Conservation (phyloP, 1,284 basidiomycete species). For the Boletus nobilissimus region DNA sequence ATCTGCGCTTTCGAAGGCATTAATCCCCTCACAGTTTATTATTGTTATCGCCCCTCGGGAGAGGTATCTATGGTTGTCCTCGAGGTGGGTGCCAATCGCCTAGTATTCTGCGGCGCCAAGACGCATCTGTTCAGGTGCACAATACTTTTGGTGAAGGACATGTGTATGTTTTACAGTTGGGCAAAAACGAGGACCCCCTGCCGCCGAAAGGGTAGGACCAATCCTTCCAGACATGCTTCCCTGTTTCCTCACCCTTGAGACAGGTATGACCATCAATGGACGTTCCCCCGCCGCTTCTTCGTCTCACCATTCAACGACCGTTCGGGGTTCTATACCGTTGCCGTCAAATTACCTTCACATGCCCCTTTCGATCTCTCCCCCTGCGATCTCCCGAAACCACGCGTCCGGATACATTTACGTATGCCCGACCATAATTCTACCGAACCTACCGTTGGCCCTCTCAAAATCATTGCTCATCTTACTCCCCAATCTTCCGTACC, state of each 20-base stretch:
- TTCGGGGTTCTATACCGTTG: not conserved
- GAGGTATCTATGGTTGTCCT: not conserved
- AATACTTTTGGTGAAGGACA: not conserved
- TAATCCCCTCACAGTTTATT: not conserved
- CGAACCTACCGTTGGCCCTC: not conserved
- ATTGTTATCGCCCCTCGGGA: not conserved
- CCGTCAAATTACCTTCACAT: not conserved
- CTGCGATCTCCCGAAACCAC: not conserved
- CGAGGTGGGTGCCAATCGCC: not conserved
- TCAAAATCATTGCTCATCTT: not conserved
- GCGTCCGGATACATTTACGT: not conserved
- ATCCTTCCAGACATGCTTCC: not conserved
- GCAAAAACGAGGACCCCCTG: not conserved
- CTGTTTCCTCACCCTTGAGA: not conserved
- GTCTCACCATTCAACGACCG: not conserved
- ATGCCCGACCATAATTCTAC: not conserved
- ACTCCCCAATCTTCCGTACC: not conserved
- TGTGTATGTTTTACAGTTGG: not conserved
- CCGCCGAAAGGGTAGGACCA: not conserved
- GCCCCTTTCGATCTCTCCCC: not conserved
- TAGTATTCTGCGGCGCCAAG: not conserved
- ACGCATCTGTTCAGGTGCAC: not conserved
- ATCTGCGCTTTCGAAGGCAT: not conserved
- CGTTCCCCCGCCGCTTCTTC: not conserved
- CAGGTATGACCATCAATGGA: not conserved